These are phyloP conservation scores for Pseudozyma sp. DNA, from an alignment of 1,284 basidiomycete species.

Conservation along the genomic window DNA sequence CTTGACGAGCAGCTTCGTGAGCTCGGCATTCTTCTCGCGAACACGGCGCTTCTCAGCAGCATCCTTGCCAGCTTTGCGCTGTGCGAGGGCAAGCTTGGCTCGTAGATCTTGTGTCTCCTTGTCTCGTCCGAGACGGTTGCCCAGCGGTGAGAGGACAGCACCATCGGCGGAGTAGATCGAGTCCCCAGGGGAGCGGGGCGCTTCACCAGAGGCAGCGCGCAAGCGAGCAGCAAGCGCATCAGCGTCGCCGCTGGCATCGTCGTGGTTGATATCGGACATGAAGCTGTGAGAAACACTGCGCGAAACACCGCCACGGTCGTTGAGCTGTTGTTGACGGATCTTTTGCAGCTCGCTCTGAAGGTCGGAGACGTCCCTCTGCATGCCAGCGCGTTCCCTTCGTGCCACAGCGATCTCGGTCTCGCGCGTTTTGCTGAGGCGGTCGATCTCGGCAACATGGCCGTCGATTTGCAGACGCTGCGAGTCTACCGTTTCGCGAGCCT, in stretches of 20 bases:
- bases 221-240: slow-evolving; percentile 34
- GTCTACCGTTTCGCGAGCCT: slow-evolving; percentile 82
- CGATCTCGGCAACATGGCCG: slow-evolving; percentile 76
- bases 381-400: slow-evolving; percentile 84
- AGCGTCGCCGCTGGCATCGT: slow-evolving; percentile 37
- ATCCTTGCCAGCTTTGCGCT: slow-evolving; percentile 64
- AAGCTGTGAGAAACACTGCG: slow-evolving; percentile 54
- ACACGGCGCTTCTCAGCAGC: slow-evolving; percentile 60
- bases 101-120: slow-evolving; percentile 61
- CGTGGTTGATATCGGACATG: slow-evolving; percentile 42
- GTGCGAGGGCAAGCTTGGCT: slow-evolving; percentile 59
- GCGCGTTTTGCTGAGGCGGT: slow-evolving; percentile 87
- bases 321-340: slow-evolving; percentile 46
- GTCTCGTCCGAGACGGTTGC: slow-evolving; percentile 47
- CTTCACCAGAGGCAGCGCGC: slow-evolving; percentile 43
- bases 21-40: slow-evolving; percentile 61
- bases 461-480: slow-evolving; percentile 88
- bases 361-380: slow-evolving; percentile 91
- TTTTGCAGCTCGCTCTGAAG: slow-evolving; percentile 79
- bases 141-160: slow-evolving; percentile 44
- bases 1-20: slow-evolving; percentile 52
- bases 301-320: slow-evolving; percentile 31
- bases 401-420: slow-evolving; percentile 90
- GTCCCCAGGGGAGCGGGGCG: slow-evolving; percentile 41
- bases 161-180: slow-evolving; percentile 48